Base-by-base conservation (phyloP, 495 filamentous ascomycete species). In the Staphylotrichum tortipilum region DNA sequence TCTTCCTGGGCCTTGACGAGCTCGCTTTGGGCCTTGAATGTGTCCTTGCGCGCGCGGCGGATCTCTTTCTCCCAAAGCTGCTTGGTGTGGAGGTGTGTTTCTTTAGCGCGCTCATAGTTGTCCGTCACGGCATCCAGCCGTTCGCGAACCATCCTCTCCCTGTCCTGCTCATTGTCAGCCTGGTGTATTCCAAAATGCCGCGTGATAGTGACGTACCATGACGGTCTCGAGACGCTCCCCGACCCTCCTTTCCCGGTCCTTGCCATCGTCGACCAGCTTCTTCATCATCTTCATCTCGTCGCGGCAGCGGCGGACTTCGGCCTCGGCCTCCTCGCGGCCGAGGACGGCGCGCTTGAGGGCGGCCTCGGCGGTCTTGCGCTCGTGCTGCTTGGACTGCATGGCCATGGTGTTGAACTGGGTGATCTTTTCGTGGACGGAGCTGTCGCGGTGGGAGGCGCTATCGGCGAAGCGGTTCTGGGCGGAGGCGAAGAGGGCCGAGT, bases 1-100 rank as follows among this genome's bases (percentile, higher is more conserved):
- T 95, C 88, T 53, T 94, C 87, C 60, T 94, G 88, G 11, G 82
- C 56, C 58, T 94, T 88, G 18, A 92, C 83, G 12, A 87, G 60
- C 3, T 72, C 68, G 12, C 86, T 89, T 11, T 87, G 86, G 4
- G 84, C 79, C 42, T 88, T 91, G 70, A 88, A 94, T 0, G 83
- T 82, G 57, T 92, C 88, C 64, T 91, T 94, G 26, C 85, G 74
- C n/a, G 83, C 79, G 40, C 84, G 80, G 38, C 85, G 72, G 30
- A 91, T 81, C 61, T 94, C 88, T 58, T 92, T 94, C 65, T 94
- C 87, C 70, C 85, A 91, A 22, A 89, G 66, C 19, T 79, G 61
- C 61, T 84, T 75, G 47, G 86, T 82, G 59, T 88, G 82, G 14
- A 76, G 78, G 55, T 87, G 78, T 12, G 82, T 82, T 60, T 91